These are phyloP conservation scores for Fusarium luffae DNA, from an alignment of 2,329 filamentous ascomycete species.

Conservation along the genomic window DNA sequence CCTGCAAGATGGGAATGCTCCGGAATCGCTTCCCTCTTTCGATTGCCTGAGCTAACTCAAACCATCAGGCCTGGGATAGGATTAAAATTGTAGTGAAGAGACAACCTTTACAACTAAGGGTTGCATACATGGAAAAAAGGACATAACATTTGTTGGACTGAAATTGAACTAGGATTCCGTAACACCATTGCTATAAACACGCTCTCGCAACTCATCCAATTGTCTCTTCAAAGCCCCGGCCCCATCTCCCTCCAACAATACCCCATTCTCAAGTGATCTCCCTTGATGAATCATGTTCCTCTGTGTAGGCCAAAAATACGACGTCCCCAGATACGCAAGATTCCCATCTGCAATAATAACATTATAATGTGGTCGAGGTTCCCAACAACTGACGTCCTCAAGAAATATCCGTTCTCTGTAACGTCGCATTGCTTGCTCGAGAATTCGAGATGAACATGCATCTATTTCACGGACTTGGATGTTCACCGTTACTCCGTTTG, in stretches of 20 bases:
- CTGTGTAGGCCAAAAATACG: constrained; percentile 10
- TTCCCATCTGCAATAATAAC: constrained; percentile 3
- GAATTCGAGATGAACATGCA: not conserved
- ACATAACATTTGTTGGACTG: no score
- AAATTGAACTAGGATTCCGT: not conserved
- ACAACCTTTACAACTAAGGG: no score
- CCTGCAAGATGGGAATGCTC: not conserved
- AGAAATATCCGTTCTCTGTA: not conserved
- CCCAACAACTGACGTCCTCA: constrained; percentile 11
- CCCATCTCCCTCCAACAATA: constrained; percentile 1
- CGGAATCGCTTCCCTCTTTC: not conserved
- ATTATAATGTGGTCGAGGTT: constrained; percentile 2
- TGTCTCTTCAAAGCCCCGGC: not conserved
- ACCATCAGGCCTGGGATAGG: no score
- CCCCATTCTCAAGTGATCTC: constrained; percentile 15
- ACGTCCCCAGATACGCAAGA: not conserved
- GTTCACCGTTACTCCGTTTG: not conserved
- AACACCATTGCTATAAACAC: not conserved
- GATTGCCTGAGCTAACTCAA: not conserved
- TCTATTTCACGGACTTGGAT: constrained; percentile 1
- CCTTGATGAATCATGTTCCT: constrained; percentile 16
- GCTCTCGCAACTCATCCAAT: not conserved
- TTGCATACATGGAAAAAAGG: no score
- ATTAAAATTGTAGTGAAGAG: no score
- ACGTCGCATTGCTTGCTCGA: not conserved